Conservation (phyloP, 495 filamentous ascomycete genomes). For the Xylaria intraflava region DNA sequence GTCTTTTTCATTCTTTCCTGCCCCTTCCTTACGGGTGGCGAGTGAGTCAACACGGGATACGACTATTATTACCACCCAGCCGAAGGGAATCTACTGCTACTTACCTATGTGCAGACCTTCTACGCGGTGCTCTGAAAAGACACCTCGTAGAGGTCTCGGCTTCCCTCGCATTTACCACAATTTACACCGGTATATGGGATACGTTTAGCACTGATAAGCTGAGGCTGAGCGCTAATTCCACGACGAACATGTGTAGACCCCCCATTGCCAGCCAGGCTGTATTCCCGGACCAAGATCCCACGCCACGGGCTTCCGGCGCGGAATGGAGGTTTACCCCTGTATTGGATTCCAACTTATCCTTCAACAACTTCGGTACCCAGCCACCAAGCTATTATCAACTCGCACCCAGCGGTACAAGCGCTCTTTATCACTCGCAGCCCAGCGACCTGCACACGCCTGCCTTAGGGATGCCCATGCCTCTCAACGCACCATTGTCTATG, state of each 20-base stretch:
- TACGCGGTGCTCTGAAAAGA: conserved; percentile 1
- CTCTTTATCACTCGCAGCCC: conserved; percentile 73
- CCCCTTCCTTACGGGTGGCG: neutral
- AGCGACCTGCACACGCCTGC: conserved; percentile 88
- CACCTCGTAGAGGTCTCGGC: neutral
- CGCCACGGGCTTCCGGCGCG: conserved; percentile 67
- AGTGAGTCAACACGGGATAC: neutral
- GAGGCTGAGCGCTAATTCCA: neutral
- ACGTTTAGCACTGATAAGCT: neutral
- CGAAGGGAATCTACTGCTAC: neutral
- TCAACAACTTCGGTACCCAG: conserved; percentile 70
- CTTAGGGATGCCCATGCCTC: conserved; percentile 50
- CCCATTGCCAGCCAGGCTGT: conserved; percentile 36
- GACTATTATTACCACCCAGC: neutral
- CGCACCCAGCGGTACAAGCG: conserved; percentile 76
- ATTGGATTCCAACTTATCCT: conserved; percentile 77
- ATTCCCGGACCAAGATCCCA: conserved; percentile 74
- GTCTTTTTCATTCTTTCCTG: conserved; percentile 5
- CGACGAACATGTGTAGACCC: conserved; percentile 22
- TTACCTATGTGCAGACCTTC: neutral
- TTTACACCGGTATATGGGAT: neutral
- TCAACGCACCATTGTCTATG: conserved; percentile 81
- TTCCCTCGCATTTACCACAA: conserved; percentile 7
- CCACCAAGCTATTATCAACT: conserved; percentile 82
- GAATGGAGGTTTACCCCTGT: conserved; percentile 81